These are phyloP conservation scores for Verticillium tricorpus DNA, from an alignment of 2,329 filamentous ascomycete species.

Conservation along the genomic window DNA sequence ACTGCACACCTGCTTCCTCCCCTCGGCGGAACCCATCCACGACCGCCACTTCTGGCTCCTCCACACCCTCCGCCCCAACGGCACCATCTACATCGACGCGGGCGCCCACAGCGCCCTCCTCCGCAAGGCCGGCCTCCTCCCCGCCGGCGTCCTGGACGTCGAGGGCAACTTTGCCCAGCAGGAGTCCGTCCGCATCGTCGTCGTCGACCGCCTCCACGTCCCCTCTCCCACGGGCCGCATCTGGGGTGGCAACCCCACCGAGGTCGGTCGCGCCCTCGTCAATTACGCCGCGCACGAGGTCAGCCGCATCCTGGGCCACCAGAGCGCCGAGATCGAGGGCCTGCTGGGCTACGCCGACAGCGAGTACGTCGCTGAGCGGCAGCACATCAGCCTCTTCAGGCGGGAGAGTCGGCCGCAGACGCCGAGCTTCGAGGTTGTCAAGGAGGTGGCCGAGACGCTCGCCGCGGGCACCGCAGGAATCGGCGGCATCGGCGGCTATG, in stretches of 20 bases:
- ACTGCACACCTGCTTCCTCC: constrained; percentile 89
- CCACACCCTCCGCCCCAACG: constrained; percentile 85
- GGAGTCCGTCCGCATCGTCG: constrained; percentile 82
- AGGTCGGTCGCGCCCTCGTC: constrained; percentile 84
- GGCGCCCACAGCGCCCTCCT: constrained; percentile 78
- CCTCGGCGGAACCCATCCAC: constrained; percentile 76
- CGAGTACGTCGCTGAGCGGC: constrained; percentile 85
- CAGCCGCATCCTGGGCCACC: constrained; percentile 73
- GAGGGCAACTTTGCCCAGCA: constrained; percentile 87
- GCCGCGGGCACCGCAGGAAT: too few relatives aligned
- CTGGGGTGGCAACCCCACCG: constrained; percentile 51
- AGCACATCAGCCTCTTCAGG: constrained; percentile 76
- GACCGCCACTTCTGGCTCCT: constrained; percentile 97
- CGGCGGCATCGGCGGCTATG: constrained; percentile 18
- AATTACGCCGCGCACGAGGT: constrained; percentile 92
- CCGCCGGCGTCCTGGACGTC: constrained; percentile 86
- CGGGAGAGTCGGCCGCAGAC: constrained; percentile 50
- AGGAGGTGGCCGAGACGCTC: constrained; percentile 8
- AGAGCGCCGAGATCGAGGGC: constrained; percentile 74
- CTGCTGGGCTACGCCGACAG: constrained; percentile 89
- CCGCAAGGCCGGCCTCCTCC: constrained; percentile 81
- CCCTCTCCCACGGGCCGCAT: constrained; percentile 35
- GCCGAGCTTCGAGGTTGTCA: constrained; percentile 27
- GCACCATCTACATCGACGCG: constrained; percentile 87
- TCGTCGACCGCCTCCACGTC: constrained; percentile 57